These are phyloP conservation scores for Kodamaea hsintzibuensis DNA, from an alignment of 805 yeast genomes.

Conservation along the genomic window DNA sequence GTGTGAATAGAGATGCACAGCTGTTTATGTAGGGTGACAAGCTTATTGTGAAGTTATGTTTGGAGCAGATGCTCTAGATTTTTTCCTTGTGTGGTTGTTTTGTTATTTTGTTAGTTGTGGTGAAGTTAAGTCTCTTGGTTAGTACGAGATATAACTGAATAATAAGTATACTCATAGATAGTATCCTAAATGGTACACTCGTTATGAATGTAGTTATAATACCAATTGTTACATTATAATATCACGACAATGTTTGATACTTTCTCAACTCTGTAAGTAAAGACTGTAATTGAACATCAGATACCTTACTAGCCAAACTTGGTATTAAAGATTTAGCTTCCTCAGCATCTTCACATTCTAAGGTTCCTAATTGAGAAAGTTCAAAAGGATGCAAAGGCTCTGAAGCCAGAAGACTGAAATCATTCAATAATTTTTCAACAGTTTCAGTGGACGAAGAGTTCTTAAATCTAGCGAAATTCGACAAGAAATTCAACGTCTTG, in stretches of 20 bases:
- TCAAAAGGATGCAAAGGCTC: conserved; percentile 88
- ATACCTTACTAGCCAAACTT: conserved; percentile 75
- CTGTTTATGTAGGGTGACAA: neutral
- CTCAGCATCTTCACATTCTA: conserved; percentile 94
- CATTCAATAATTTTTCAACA: conserved; percentile 83
- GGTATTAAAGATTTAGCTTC: conserved; percentile 96
- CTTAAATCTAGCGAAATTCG: conserved; percentile 85
- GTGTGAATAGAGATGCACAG: neutral
- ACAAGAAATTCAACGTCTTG: conserved; percentile 84
- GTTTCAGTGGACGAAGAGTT: conserved; percentile 92
- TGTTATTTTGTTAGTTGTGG: neutral
- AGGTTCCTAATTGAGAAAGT: conserved; percentile 84
- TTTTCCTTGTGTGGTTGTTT: neutral
- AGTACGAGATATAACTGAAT: neutral
- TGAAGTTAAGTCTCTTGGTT: too few relatives aligned
- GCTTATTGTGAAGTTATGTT: neutral
- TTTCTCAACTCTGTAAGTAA: conserved; percentile 82
- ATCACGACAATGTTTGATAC: conserved; percentile 41
- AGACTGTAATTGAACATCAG: conserved; percentile 84
- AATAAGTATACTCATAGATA: too few relatives aligned
- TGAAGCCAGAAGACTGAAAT: conserved; percentile 51
- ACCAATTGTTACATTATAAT: conserved; percentile 11
- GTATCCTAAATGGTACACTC: too few relatives aligned
- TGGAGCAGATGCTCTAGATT: neutral
- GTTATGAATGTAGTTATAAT: neutral